Evolutionary conservation across 2,329 filamentous ascomycete genomes (phyloP).

Genomic region (Zelopaecilomyces penicillatus): DNA sequence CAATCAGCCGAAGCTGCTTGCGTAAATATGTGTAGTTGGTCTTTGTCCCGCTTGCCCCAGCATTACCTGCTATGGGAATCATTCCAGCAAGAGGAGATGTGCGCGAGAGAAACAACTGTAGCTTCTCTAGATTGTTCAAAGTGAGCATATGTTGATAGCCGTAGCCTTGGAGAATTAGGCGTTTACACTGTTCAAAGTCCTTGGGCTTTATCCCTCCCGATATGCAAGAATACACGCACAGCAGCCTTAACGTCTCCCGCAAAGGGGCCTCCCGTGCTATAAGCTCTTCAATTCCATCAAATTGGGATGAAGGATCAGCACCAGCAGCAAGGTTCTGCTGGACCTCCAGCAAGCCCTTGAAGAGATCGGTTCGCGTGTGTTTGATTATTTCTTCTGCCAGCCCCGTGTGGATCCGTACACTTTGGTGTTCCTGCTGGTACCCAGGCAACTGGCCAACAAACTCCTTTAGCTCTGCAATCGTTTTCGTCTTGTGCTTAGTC

Average conservation of each 20-base stretch:
- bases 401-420: slow-evolving; percentile 83
- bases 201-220: slow-evolving; percentile 80
- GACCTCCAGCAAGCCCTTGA: slow-evolving; percentile 80
- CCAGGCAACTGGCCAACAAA: slow-evolving; percentile 91
- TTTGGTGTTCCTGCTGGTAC: slow-evolving; percentile 89
- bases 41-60: slow-evolving; percentile 53
- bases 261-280: slow-evolving; percentile 80
- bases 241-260: slow-evolving; percentile 69
- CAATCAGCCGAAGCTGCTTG: slow-evolving; percentile 78
- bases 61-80: slow-evolving; percentile 60
- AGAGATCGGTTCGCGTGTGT: slow-evolving; percentile 79
- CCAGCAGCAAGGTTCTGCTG: slow-evolving; percentile 93
- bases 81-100: slow-evolving; percentile 72
- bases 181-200: slow-evolving; percentile 83
- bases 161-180: slow-evolving; percentile 82
- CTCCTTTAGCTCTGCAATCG: slow-evolving; percentile 82
- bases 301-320: slow-evolving; percentile 78
- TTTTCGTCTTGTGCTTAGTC: slow-evolving; percentile 79
- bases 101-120: slow-evolving; percentile 74
- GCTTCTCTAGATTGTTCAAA: slow-evolving; percentile 77
- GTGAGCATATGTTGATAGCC: slow-evolving; percentile 93
- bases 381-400: slow-evolving; percentile 95
- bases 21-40: slow-evolving; percentile 88
- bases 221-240: slow-evolving; percentile 88
- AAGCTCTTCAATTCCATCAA: slow-evolving; percentile 88